These are phyloP conservation scores for Cordyceps cateniannulata DNA, from an alignment of 2,329 filamentous ascomycete genomes.

Conservation along the genomic window DNA sequence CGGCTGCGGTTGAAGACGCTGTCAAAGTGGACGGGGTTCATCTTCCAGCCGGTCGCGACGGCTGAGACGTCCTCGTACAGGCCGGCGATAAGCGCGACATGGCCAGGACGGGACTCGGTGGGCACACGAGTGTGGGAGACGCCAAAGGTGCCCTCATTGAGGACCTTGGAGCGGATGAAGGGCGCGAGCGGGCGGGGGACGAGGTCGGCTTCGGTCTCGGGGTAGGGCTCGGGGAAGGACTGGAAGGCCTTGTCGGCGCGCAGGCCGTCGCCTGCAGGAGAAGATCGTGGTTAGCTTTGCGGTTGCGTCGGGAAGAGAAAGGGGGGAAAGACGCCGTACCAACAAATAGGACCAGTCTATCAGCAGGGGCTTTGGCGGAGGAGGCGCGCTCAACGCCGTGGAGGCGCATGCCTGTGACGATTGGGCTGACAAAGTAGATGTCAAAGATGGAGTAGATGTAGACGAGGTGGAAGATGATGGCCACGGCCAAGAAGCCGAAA, in stretches of 20 bases:
- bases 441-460: slow-evolving; percentile 97
- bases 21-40: slow-evolving; percentile 97
- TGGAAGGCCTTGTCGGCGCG: slow-evolving; percentile 98
- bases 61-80: slow-evolving; percentile 97
- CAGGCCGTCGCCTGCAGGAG: slow-evolving; percentile 67
- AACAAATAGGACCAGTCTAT: slow-evolving; percentile 87
- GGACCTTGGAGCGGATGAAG: slow-evolving; percentile 81
- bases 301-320: not conserved
- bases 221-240: slow-evolving; percentile 80
- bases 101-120: slow-evolving; percentile 91
- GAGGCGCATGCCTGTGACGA: slow-evolving; percentile 89
- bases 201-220: slow-evolving; percentile 57
- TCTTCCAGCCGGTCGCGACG: slow-evolving; percentile 95
- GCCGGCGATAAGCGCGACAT: slow-evolving; percentile 93
- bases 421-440: slow-evolving; percentile 96
- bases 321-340: slow-evolving; percentile 44
- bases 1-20: slow-evolving; percentile 95
- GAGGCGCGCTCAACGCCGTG: slow-evolving; percentile 61
- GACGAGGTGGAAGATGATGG: slow-evolving; percentile 84
- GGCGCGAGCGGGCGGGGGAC: slow-evolving; percentile 76
- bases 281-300: slow-evolving; percentile 5
- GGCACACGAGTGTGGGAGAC: slow-evolving; percentile 96
- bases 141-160: slow-evolving; percentile 89
- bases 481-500: slow-evolving; percentile 78
- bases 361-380: slow-evolving; percentile 66